Conservation (phyloP, 169 alveolate species). For the Eimeria maxima region DNA sequence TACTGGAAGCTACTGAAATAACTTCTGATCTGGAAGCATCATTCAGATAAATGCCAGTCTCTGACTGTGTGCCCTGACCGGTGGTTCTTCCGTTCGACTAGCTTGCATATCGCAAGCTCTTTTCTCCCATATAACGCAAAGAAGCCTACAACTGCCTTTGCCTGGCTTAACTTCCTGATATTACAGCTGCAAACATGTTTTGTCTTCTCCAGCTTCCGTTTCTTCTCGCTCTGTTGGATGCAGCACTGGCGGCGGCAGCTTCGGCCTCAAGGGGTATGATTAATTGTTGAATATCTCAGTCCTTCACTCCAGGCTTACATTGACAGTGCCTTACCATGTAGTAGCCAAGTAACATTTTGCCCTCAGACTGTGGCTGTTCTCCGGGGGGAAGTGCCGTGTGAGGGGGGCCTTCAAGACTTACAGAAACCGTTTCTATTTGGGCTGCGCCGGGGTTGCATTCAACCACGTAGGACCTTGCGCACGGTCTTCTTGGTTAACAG, state of each 20-base stretch:
- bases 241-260: constrained; percentile 7
- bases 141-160: not conserved
- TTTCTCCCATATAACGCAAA: not conserved
- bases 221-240: not conserved
- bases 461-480: not conserved
- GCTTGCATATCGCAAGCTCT: not conserved
- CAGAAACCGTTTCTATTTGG: constrained; percentile 36
- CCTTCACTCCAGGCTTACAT: not conserved
- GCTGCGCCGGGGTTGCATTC: constrained; percentile 5
- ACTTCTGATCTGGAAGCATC: not conserved
- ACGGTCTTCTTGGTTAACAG: not conserved
- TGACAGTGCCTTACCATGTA: not conserved
- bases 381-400: constrained; percentile 20
- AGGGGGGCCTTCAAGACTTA: constrained; percentile 22
- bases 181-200: not conserved
- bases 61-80: not conserved
- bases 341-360: not conserved
- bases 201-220: not conserved
- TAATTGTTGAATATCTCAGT: not conserved
- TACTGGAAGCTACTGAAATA: not conserved
- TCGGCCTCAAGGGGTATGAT: constrained; percentile 6
- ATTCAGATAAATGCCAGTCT: not conserved
- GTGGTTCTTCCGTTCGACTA: not conserved
- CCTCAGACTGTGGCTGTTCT: constrained; percentile 48
- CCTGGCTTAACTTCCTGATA: not conserved